Percentiles rank a stretch among this genome's conserved stretches.
Evolutionary conservation across 2,329 filamentous ascomycete species (phyloP).

Genomic region (Dothidotthia symphoricarpi): DNA sequence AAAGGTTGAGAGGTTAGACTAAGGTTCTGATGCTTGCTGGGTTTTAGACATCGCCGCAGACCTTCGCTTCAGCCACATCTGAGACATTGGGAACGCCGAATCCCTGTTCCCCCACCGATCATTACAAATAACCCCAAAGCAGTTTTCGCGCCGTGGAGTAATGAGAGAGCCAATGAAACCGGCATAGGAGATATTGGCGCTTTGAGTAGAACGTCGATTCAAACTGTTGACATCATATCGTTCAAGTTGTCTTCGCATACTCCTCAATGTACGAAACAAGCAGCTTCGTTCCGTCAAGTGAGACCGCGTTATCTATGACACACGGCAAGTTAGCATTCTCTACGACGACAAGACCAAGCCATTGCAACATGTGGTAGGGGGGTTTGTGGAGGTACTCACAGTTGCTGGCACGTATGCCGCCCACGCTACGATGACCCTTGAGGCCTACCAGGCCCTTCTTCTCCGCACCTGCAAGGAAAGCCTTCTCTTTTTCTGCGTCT

Average conservation of each 20-base stretch:
- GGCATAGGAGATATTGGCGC: background rate
- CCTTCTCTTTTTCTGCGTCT: constrained; percentile 69
- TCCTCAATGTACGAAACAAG: constrained; percentile 64
- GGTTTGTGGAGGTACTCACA: constrained; percentile 47
- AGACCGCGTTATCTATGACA: constrained; percentile 69
- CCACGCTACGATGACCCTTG: constrained; percentile 85
- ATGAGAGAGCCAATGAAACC: background rate
- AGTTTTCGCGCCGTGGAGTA: too few species aligned
- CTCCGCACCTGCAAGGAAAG: constrained; percentile 72
- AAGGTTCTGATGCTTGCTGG: constrained; percentile 31
- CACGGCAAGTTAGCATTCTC: constrained; percentile 14
- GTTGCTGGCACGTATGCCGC: constrained; percentile 81
- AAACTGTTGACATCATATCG: constrained; percentile 13
- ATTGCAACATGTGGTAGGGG: background rate
- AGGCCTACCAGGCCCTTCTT: constrained; percentile 70
- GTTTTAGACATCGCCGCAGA: constrained; percentile 31
- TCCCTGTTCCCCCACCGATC: constrained; percentile 2
- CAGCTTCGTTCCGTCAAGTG: constrained; percentile 65
- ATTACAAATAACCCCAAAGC: too few species aligned
- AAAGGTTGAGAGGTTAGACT: constrained; percentile 25
- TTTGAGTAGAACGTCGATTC: background rate
- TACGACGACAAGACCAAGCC: constrained; percentile 1
- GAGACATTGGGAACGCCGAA: constrained; percentile 26
- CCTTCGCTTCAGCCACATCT: constrained; percentile 27
- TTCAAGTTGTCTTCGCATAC: constrained; percentile 48